These are phyloP conservation scores for Microdochium nivale DNA, from an alignment of 2,329 filamentous ascomycete species.

Conservation along the genomic window DNA sequence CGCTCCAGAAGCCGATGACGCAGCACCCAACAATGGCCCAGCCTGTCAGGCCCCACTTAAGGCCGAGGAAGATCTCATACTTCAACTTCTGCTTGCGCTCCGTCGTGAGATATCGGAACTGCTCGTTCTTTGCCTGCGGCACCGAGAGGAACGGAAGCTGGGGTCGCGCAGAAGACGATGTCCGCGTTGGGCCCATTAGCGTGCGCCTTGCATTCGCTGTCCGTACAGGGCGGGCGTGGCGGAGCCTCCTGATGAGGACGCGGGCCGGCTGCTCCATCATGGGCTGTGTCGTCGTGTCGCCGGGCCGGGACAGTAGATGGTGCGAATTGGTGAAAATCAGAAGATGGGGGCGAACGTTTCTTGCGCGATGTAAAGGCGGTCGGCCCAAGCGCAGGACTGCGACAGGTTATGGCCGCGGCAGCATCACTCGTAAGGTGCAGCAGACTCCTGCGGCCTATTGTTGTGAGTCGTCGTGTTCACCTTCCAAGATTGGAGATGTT, in stretches of 20 bases:
- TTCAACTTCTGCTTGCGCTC: conserved; percentile 63
- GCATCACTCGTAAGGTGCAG: not conserved
- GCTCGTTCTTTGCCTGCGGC: conserved; percentile 32
- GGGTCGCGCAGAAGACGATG: conserved; percentile 26
- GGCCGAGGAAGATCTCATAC: conserved; percentile 59
- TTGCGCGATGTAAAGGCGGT: not conserved
- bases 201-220: conserved; percentile 18
- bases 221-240: conserved; percentile 7
- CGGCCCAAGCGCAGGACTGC: not conserved
- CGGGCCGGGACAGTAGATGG: not conserved
- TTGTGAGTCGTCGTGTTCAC: too few species aligned
- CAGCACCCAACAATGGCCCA: conserved; percentile 56
- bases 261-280: conserved; percentile 10
- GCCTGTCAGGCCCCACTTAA: conserved; percentile 58
- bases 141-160: conserved; percentile 44
- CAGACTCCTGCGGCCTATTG: too few species aligned
- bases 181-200: conserved; percentile 52
- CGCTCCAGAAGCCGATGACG: conserved; percentile 52
- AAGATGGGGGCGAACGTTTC: too few species aligned
- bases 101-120: conserved; percentile 70
- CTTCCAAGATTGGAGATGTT: too few species aligned
- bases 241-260: conserved; percentile 11
- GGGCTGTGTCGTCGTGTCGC: not conserved
- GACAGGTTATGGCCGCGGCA: not conserved
- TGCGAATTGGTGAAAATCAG: not conserved